Evolutionary conservation across 257 asterid species (phyloP).

Genomic region (Petrea volubilis): DNA sequence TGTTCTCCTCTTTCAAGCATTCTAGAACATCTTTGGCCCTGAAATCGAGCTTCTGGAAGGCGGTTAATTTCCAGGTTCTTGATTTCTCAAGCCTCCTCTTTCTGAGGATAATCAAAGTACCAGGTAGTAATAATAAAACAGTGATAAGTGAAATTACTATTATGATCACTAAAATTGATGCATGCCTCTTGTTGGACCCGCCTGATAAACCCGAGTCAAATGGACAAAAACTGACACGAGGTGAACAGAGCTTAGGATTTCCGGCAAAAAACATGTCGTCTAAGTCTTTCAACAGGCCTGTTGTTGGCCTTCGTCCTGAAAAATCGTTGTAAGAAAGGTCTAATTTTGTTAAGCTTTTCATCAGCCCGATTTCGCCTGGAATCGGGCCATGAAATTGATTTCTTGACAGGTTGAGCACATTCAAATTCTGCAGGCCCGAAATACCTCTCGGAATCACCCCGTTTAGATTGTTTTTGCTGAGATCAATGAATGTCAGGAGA

Average conservation of each 20-base stretch:
- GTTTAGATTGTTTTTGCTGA: conserved; percentile 43
- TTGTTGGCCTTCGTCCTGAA: conserved; percentile 49
- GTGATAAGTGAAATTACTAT: conserved; percentile 21
- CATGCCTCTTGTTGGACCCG: not conserved
- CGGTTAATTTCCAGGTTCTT: conserved; percentile 68
- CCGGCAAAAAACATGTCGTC: conserved; percentile 48
- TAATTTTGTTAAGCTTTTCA: conserved; percentile 52
- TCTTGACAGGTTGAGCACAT: conserved; percentile 65
- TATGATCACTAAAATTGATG: conserved; percentile 24
- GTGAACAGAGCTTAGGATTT: conserved; percentile 53
- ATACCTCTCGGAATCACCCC: conserved; percentile 54
- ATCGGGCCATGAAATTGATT: conserved; percentile 55
- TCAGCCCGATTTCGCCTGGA: conserved; percentile 58
- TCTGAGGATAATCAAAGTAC: conserved; percentile 26
- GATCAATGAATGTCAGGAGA: conserved; percentile 39
- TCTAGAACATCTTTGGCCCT: conserved; percentile 54
- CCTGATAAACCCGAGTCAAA: conserved; percentile 25
- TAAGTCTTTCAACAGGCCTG: conserved; percentile 48
- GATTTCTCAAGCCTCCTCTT: conserved; percentile 35
- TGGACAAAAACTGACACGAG: conserved; percentile 25
- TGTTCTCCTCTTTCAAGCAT: conserved; percentile 73
- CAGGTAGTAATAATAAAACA: conserved; percentile 19
- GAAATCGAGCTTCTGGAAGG: conserved; percentile 70
- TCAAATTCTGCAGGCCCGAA: conserved; percentile 45
- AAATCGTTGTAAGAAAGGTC: conserved; percentile 65